A percentile compares a stretch with the other conserved stretches of the same genome.
phyloP scores from a whole-genome alignment of 305 asterid species.

The Euphrasia arctica region DNA sequence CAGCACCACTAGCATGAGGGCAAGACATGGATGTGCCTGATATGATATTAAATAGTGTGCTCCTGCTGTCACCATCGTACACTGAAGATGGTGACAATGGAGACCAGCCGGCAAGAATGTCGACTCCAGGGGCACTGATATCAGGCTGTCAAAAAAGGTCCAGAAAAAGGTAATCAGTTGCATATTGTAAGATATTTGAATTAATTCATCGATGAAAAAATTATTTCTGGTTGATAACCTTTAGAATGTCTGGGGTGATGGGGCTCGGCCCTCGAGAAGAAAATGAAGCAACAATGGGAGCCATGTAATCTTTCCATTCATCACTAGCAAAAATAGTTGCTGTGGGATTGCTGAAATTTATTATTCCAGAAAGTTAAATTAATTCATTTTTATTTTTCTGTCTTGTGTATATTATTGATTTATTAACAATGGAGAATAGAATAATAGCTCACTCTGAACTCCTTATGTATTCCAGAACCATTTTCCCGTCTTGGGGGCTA shows the following conservation, averaged over 20 bases:
- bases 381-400: too few relatives aligned
- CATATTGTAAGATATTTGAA: neutral
- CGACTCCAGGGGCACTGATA: conserved; percentile 62
- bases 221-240: conserved; percentile 27
- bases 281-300: conserved; percentile 50
- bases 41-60: conserved; percentile 45
- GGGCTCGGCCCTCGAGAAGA: conserved; percentile 61
- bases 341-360: conserved; percentile 33
- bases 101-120: conserved; percentile 70
- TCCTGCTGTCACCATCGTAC: conserved; percentile 32
- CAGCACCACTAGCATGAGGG: conserved; percentile 58
- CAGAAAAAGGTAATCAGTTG: neutral
- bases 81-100: conserved; percentile 39
- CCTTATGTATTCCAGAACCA: conserved; percentile 40
- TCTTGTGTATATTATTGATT: too few relatives aligned
- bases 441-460: conserved; percentile 28
- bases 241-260: conserved; percentile 50
- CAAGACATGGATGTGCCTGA: conserved; percentile 70
- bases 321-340: conserved; percentile 47
- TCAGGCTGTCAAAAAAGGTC: conserved; percentile 41
- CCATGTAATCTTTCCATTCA: conserved; percentile 40
- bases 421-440: neutral
- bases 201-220: neutral
- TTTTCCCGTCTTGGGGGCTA: conserved; percentile 36
- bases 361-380: too few relatives aligned